These are phyloP conservation scores for Artemisia argyi DNA, from an alignment of 129 eudicot genomes.

Conservation along the genomic window DNA sequence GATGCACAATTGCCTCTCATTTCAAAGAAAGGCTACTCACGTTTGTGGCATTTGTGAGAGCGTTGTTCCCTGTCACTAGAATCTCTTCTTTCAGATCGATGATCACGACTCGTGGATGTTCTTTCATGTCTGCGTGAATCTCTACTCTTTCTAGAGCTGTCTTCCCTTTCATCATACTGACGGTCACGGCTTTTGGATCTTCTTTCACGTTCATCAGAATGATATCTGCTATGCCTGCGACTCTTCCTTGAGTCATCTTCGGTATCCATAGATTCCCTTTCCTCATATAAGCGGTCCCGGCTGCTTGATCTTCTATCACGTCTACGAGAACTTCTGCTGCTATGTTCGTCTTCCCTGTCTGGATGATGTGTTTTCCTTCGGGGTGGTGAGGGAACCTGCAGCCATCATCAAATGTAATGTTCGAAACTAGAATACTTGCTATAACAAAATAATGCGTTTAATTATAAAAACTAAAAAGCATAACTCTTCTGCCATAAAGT, in stretches of 20 bases:
- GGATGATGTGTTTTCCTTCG: slow-evolving; percentile 40
- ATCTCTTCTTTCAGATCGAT: slow-evolving; percentile 33
- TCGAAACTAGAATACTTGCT: neutral
- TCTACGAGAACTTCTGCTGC: slow-evolving; percentile 16
- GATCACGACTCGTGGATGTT: slow-evolving; percentile 35
- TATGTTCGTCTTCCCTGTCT: slow-evolving; percentile 32
- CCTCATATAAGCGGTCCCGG: slow-evolving; percentile 31
- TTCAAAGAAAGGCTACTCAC: slow-evolving; percentile 32
- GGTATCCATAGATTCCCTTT: slow-evolving; percentile 39
- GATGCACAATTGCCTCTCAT: slow-evolving; percentile 22
- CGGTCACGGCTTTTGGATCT: slow-evolving; percentile 45
- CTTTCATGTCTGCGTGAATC: slow-evolving; percentile 46
- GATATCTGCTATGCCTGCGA: slow-evolving; percentile 37
- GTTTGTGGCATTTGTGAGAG: slow-evolving; percentile 48
- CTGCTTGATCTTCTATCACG: slow-evolving; percentile 44
- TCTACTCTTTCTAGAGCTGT: slow-evolving; percentile 36
- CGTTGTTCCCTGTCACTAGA: slow-evolving; percentile 42
- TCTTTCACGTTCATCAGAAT: slow-evolving; percentile 33
- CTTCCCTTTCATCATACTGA: slow-evolving; percentile 33
- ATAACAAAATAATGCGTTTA: neutral
- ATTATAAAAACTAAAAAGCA: neutral
- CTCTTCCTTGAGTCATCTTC: slow-evolving; percentile 38
- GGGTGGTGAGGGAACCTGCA: slow-evolving; percentile 83
- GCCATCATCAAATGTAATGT: neutral
- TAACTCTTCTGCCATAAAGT: neutral